Evolutionary conservation across 768 basidiomycete species (phyloP).

Genomic region (Hericium coralloides): DNA sequence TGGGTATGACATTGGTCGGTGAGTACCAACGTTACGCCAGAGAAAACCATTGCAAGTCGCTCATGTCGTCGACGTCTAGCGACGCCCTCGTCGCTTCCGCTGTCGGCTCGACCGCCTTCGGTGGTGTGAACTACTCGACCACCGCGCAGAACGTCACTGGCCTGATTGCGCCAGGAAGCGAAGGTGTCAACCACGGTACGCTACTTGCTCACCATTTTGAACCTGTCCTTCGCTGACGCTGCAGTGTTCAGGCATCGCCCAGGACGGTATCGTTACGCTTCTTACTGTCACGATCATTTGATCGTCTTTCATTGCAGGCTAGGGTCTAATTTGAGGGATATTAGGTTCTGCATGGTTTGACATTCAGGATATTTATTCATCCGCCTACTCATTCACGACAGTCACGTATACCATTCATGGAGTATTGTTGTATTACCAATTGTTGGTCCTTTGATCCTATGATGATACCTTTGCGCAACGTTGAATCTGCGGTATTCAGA

Average conservation of each 20-base stretch:
- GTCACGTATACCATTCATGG: too few relatives aligned
- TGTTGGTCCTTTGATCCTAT: too few relatives aligned
- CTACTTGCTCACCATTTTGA: background rate
- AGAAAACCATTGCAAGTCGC: background rate
- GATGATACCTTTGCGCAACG: too few relatives aligned
- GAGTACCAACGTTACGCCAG: background rate
- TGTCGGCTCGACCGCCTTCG: background rate
- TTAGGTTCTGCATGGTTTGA: too few relatives aligned
- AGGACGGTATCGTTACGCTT: constrained; percentile 7
- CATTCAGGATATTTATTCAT: too few relatives aligned
- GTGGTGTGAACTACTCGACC: constrained; percentile 33
- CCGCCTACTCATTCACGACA: too few relatives aligned
- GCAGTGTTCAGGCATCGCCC: constrained; percentile 4
- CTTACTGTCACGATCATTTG: constrained; percentile 10
- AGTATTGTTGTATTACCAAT: too few relatives aligned
- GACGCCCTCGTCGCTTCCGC: constrained; percentile 5
- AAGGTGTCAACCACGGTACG: constrained; percentile 45
- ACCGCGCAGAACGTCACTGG: constrained; percentile 39
- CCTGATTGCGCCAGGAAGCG: constrained; percentile 41
- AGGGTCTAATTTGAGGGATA: too few relatives aligned
- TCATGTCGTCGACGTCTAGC: background rate
- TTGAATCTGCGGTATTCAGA: too few relatives aligned
- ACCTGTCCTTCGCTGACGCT: background rate
- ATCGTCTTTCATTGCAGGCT: background rate
- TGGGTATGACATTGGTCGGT: constrained; percentile 26